Evolutionary conservation across 164 flowering plant genomes (phyloP), one percentile per base, ranked within the genome.

Genomic region (Vitis rupestris): DNA sequence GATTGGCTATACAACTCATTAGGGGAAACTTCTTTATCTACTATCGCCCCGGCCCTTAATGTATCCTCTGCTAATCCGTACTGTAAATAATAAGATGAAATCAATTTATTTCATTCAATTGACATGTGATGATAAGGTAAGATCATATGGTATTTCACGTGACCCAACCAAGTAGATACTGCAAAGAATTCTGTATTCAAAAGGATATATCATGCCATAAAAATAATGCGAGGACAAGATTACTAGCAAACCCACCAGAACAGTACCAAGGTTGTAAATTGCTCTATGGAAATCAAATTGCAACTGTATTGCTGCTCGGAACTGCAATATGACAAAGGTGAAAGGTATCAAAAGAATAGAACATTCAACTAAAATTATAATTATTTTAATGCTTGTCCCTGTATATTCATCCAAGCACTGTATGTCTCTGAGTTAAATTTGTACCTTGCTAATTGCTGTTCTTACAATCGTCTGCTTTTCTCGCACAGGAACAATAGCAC

Each of bases 281-380:
- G 99, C 98, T 75, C 99, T 80, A 79, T 93, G 97, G 75, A 96
- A 96, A 78, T 96, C 99, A 87, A 89, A 96, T 62, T 96, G 99
- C 81, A 96, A 83, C 63, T 79, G 87, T 62, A 96, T 93, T 75
- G 98, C 93, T 70, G 95, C 90, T 72, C 98, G 92, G 67, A 96
- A 96, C 98, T 95, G 91, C 81, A 84, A 59, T 65, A 69, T 14
- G 70, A 67, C 53, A 73, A 27, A 76, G 59, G 54, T 15, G 50
- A 63, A 66, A 66, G 59, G 52, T 8, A 71, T 59, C 59, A 63
- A 61, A 68, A 61, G 47, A 44, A 63, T 31, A n/a, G 58, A 51
- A 51, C 13, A 68, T 30, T 62, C 1, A 51, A 29, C 47, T 31
- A 19, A 54, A 47, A 12, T n/a, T 16, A 50, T 15, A 61, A 52